These are phyloP conservation scores for Spiromastix sp. DNA, from an alignment of 2,329 filamentous ascomycete species.

Conservation along the genomic window DNA sequence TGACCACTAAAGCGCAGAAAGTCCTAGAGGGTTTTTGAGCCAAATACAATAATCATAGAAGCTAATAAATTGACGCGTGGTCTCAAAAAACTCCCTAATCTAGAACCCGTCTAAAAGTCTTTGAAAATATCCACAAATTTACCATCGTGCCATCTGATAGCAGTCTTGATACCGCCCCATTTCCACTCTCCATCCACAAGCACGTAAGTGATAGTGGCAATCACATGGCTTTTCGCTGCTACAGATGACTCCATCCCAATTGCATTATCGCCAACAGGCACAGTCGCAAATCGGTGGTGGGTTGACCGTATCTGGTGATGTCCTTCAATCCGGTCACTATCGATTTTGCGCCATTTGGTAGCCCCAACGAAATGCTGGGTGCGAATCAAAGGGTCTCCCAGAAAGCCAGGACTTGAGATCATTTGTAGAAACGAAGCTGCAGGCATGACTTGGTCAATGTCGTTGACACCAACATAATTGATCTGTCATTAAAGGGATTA, in stretches of 20 bases:
- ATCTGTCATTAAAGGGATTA: neutral
- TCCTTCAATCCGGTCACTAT: conserved; percentile 49
- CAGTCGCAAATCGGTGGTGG: conserved; percentile 51
- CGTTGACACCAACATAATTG: neutral
- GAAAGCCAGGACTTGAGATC: conserved; percentile 46
- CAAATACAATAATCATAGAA: too few relatives aligned
- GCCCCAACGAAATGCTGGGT: conserved; percentile 57
- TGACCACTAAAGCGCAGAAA: too few relatives aligned
- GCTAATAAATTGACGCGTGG: too few relatives aligned
- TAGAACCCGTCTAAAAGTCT: too few relatives aligned
- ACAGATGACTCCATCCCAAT: conserved; percentile 40
- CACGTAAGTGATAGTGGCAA: conserved; percentile 47
- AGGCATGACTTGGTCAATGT: conserved; percentile 5
- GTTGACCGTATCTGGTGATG: conserved; percentile 52
- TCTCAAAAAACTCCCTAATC: too few relatives aligned
- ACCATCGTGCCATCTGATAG: conserved; percentile 45
- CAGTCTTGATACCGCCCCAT: conserved; percentile 46
- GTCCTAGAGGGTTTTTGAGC: too few relatives aligned
- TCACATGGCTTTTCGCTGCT: conserved; percentile 49
- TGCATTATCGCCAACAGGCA: too few relatives aligned
- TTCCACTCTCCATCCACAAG: conserved; percentile 53
- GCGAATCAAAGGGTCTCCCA: conserved; percentile 51
- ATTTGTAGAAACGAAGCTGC: conserved; percentile 50
- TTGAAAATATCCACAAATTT: neutral
- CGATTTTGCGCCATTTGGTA: conserved; percentile 47